Evolutionary conservation across 352 stramenopile genomes (phyloP), one percentile per base, ranked within the genome.

Genomic region (Detonula confervacea): DNA sequence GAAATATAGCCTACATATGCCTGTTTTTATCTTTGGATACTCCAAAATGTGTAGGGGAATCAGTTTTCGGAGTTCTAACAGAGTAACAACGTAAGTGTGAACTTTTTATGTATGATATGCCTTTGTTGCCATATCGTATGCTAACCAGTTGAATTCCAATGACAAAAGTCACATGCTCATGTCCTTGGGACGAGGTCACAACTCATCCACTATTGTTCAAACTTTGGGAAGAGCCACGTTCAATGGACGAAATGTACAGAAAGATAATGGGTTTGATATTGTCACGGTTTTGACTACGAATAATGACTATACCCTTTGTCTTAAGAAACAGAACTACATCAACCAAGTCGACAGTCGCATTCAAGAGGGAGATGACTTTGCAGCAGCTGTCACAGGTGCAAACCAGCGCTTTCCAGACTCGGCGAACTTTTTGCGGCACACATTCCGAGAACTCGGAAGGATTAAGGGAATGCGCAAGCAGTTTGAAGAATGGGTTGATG

Each of bases 1-100:
- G 6, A 71, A 52, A 56, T 70, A 35, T 64, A 71, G 77, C 25
- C 57, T 81, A 14, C 18, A 51, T 2, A 65, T 76, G 24, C 77
- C 71, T 18, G 52, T 86, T 1, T 73, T 86, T 12, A 61, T 79
- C 9, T 79, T 82, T 69, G 77, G 69, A 20, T 86, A 74, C 33
- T 55, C 35, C 25, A 80, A 73, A 57, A 86, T 86, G 72, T 57
- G 60, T 25, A 39, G 67, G 61, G 56, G 72, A 1, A 59, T 71
- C 24, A 71, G 44, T 18, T 86, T 77, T 57, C 44, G 78, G 56
- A 73, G 54, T 7, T 37, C 16, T 12, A 55, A 35, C 16, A 64
- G 77, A 47, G 71, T 85, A 0, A 70, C 77, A 14, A 81, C 70
- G n/a, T n/a, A n/a, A n/a, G n/a, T n/a, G n/a, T n/a, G n/a, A n/a